Base-by-base conservation (phyloP, 768 basidiomycete genomes). In the Scleroderma citrinum region DNA sequence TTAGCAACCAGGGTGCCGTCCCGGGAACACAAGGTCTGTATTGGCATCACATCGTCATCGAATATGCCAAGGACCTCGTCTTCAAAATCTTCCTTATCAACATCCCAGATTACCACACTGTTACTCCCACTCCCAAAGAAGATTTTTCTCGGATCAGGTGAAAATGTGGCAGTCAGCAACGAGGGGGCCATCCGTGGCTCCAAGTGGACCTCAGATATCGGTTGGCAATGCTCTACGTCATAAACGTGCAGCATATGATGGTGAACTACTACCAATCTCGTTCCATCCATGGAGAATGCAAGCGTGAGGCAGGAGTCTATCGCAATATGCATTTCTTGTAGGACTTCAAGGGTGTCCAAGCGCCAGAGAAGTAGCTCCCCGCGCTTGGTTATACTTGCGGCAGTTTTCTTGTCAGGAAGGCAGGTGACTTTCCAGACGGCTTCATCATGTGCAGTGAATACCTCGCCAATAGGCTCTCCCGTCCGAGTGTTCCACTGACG, bases 91-190 rank as follows among this genome's bases (percentile, higher is more conserved):
- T 46, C 49, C 12, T 41, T 48, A 3, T 44, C 45, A 6, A 46
- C 45, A 32, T 55, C 39, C 59, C 59, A 61, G 13, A 57, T 16
- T 14, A 51, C 35, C 4, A 59, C 17, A 14, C 46, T 35, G 14
- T 45, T 29, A 30, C 51, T 51, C n/a, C 44, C 34, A 12, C 37
- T 46, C 5, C 53, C 56, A 23, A 57, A 54, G 16, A 44, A 47
- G 16, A 59, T 26, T n/a, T 37, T 39, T n/a, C 26, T 40, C 13
- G 19, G 35, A 39, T 56, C 48, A 10, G 39, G 41, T 16, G 55
- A 43, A 47, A 48, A 58, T n/a, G 40, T 45, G 21, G 38, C 54
- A n/a, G 47, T 26, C 26, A 41, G 1, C 21, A 39, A 16, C 26
- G 34, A 26, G 11, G 31, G 13, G 21, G 24, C 2, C 16, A 39